phyloP scores from a whole-genome alignment of 2,329 filamentous ascomycete species.

The Arthrobotrys iridis region DNA sequence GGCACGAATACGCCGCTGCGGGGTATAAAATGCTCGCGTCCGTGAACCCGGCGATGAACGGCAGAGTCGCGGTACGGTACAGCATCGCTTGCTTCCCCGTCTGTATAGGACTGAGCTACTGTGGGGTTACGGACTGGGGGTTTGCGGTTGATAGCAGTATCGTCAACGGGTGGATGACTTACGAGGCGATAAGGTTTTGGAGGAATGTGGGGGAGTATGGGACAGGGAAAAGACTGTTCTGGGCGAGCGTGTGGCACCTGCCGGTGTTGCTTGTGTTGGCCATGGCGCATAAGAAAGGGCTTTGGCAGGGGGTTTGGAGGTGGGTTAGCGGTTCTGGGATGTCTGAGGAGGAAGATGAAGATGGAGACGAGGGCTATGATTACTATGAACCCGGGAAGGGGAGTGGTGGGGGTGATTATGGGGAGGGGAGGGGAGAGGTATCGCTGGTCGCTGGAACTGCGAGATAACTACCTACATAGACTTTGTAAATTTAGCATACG shows the following conservation, averaged over 20 bases:
- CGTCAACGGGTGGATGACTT: slow-evolving; percentile 85
- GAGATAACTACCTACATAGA: slow-evolving; percentile 3
- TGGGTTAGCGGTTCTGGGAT: slow-evolving; percentile 71
- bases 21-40: slow-evolving; percentile 81
- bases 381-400: slow-evolving; percentile 24
- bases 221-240: slow-evolving; percentile 85
- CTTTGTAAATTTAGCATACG: neutral
- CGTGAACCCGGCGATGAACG: slow-evolving; percentile 85
- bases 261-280: slow-evolving; percentile 89
- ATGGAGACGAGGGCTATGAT: slow-evolving; percentile 65
- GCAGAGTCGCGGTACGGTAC: slow-evolving; percentile 87
- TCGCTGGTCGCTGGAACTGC: slow-evolving; percentile 43
- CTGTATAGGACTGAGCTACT: slow-evolving; percentile 80
- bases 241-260: slow-evolving; percentile 97
- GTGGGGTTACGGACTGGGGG: slow-evolving; percentile 82
- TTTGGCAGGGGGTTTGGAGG: slow-evolving; percentile 84
- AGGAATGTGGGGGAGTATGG: slow-evolving; percentile 76
- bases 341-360: slow-evolving; percentile 69
- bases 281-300: slow-evolving; percentile 90
- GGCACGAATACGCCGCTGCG: slow-evolving; percentile 83
- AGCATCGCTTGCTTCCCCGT: slow-evolving; percentile 85
- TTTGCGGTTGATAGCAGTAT: slow-evolving; percentile 83
- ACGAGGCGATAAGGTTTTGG: slow-evolving; percentile 85
- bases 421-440: slow-evolving; percentile 33
- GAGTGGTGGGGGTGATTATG: slow-evolving; percentile 31